These are phyloP conservation scores for Leccinum fallax DNA, from an alignment of 1,284 basidiomycete genomes.

Conservation along the genomic window DNA sequence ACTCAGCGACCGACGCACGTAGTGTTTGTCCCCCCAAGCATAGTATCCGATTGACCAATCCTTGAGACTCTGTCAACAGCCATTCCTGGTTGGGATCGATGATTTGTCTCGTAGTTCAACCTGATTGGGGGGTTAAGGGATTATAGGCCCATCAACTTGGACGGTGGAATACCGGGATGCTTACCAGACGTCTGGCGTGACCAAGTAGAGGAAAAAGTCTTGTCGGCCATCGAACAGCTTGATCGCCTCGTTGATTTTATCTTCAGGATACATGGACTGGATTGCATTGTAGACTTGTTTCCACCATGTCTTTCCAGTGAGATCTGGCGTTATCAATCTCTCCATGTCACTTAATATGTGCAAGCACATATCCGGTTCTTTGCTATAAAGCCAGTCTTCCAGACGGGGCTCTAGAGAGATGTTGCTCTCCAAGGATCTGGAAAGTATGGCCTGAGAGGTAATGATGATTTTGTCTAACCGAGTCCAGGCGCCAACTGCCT, in stretches of 20 bases:
- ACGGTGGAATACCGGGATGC: neutral
- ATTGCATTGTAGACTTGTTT: neutral
- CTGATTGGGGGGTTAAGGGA: neutral
- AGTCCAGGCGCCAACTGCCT: neutral
- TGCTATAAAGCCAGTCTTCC: slow-evolving; percentile 6
- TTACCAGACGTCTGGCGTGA: slow-evolving; percentile 4
- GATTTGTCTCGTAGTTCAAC: neutral
- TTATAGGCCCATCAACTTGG: neutral
- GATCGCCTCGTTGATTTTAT: slow-evolving; percentile 1
- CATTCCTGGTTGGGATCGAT: neutral
- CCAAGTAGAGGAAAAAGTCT: slow-evolving; percentile 4
- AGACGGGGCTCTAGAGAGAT: neutral
- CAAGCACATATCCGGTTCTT: slow-evolving; percentile 9
- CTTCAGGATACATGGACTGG: neutral
- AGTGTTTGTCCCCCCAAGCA: neutral
- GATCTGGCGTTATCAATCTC: neutral
- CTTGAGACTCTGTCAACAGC: neutral
- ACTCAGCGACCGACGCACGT: neutral
- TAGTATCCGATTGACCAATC: neutral
- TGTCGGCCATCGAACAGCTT: neutral
- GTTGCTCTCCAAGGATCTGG: neutral
- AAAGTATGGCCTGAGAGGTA: slow-evolving; percentile 4
- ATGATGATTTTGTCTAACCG: slow-evolving; percentile 5
- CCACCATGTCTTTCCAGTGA: neutral
- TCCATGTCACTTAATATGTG: slow-evolving; percentile 3